These are phyloP conservation scores for Debaryomyces psychrophilus DNA, from an alignment of 1,139 yeast genomes.

Conservation along the genomic window DNA sequence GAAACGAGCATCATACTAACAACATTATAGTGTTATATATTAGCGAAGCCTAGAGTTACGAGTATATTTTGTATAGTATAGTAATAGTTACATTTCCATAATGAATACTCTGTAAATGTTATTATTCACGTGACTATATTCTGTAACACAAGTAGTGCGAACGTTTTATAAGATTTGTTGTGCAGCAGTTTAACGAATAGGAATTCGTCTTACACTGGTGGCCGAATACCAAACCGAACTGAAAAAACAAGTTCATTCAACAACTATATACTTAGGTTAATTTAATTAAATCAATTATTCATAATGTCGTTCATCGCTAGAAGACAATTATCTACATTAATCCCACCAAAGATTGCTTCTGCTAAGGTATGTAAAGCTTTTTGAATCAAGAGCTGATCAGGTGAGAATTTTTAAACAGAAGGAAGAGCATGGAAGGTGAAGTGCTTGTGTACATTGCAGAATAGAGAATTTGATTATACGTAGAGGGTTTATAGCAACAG, in stretches of 20 bases:
- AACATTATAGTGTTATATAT: conserved; percentile 48
- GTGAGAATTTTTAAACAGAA: conserved; percentile 6
- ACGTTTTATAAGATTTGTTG: conserved; percentile 1
- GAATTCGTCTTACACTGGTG: conserved; percentile 6
- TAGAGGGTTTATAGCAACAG: background rate
- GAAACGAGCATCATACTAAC: background rate
- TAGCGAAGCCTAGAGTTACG: conserved; percentile 36
- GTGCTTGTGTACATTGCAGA: background rate
- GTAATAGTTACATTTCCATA: background rate
- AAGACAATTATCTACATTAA: conserved; percentile 93
- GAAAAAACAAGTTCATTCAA: background rate
- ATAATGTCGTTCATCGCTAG: conserved; percentile 81
- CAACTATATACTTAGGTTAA: background rate
- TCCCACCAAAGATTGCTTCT: conserved; percentile 98
- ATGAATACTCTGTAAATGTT: background rate
- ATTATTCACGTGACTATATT: background rate
- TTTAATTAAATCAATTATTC: conserved; percentile 6
- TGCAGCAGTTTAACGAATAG: conserved; percentile 6
- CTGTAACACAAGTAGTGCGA: background rate
- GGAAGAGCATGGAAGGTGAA: conserved; percentile 1
- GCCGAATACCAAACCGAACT: conserved; percentile 12
- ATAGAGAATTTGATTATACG: background rate
- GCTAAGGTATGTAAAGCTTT: conserved; percentile 67
- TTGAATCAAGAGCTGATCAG: background rate
- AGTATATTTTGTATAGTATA: conserved; percentile 14